Base-by-base conservation (phyloP, 495 filamentous ascomycete genomes). In the Aspergillus diversus region DNA sequence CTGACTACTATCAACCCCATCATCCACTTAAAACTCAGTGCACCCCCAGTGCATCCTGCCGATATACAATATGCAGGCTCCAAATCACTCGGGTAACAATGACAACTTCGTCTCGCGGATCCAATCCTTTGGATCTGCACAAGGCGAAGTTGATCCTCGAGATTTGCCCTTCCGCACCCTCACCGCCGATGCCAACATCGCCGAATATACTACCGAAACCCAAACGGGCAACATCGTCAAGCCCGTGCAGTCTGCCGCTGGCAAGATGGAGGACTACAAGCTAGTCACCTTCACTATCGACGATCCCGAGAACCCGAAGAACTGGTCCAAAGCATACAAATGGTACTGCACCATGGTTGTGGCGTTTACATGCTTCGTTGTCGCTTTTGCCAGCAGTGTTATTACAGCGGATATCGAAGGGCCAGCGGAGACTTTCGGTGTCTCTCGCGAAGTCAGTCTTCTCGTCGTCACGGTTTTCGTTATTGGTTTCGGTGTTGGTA, bases 401-500 rank as follows among this genome's bases (percentile, higher is more conserved):
- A 64, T 87, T 80, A 93, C 91, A 0, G 81, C 91, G 12, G 89
- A 89, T 59, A 73, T 93, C 16, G 74, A 70, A 31, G 86, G 86
- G 6, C 84, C 90, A 1, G 70, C 80, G 27, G 65, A 85, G 15
- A 77, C 82, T 21, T 92, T 93, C 62, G 51, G 80, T 53, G 84
- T 91, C 60, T 85, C 84, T 50, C 71, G 82, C 7, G 89, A 91
- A 75, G 89, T 89, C 12, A 84, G 86, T 42, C 72, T 92, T 13
- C 72, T 94, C 1, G 81, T 77, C 43, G 84, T 94, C 47, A 88
- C 89, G 0, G 75, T 92, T 1, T 93, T 94, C 63, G 91, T 93
- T 16, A 77, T 93, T 62, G 91, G 91, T 16, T 93, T 93, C 67
- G 90, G 90, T 68, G 73, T 93, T 48, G 90, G 89, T 82, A 79